These are phyloP conservation scores for Helminthosporium solani DNA, from an alignment of 2,329 filamentous ascomycete genomes.

Conservation along the genomic window DNA sequence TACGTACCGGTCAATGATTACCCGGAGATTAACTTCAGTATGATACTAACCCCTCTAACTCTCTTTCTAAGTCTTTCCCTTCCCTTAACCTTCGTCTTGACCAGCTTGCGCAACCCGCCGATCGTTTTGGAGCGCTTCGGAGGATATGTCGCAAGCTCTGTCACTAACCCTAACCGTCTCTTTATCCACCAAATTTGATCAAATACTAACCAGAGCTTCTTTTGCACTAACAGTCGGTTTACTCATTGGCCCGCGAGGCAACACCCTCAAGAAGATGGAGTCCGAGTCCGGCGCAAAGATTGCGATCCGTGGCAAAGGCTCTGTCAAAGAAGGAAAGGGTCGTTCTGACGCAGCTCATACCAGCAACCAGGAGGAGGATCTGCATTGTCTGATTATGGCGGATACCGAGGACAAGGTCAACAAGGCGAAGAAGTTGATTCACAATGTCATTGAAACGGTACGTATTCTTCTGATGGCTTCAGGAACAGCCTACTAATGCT, in stretches of 20 bases:
- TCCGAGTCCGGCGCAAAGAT: slow-evolving; percentile 96
- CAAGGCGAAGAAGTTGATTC: slow-evolving; percentile 97
- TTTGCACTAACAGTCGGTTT: slow-evolving; percentile 89
- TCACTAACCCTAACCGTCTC: slow-evolving; percentile 42
- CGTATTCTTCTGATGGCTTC: slow-evolving; percentile 42
- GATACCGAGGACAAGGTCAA: slow-evolving; percentile 99
- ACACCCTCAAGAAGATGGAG: slow-evolving; percentile 99
- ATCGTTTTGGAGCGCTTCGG: slow-evolving; percentile 29
- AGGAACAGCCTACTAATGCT: slow-evolving; percentile 34
- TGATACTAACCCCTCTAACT: slow-evolving; percentile 94
- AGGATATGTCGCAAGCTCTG: slow-evolving; percentile 41
- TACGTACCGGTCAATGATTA: slow-evolving; percentile 99
- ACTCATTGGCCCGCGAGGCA: slow-evolving; percentile 99
- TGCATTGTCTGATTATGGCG: slow-evolving; percentile 99
- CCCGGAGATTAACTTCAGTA: slow-evolving; percentile 99
- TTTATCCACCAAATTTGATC: slow-evolving; percentile 44
- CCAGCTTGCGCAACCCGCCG: slow-evolving; percentile 43
- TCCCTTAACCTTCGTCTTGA: slow-evolving; percentile 46
- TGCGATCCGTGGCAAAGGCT: slow-evolving; percentile 98
- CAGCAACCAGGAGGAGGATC: slow-evolving; percentile 99
- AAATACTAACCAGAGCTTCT: slow-evolving; percentile 86
- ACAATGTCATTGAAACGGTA: slow-evolving; percentile 98
- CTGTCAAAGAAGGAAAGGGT: slow-evolving; percentile 99
- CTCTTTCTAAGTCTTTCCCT: slow-evolving; percentile 47
- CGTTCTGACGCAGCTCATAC: slow-evolving; percentile 98